A percentile compares a stretch with the other conserved stretches of the same genome.
Conservation (phyloP, 106 monocot species). For the Cymbidium sinense region DNA sequence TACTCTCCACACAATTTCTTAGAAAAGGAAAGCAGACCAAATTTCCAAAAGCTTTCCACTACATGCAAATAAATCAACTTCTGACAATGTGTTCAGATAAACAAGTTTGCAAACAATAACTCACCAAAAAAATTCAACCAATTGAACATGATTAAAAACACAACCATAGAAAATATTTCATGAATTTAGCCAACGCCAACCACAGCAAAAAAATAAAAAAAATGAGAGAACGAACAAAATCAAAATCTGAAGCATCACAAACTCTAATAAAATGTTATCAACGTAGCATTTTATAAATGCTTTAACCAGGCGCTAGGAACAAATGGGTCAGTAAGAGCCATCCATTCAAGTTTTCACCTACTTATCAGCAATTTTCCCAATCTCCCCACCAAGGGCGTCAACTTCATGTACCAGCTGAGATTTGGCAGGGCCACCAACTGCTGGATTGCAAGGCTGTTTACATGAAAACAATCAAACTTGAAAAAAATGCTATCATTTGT, state of each 20-base stretch:
- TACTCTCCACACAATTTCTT: neutral
- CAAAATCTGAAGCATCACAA: neutral
- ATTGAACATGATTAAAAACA: neutral
- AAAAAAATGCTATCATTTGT: neutral
- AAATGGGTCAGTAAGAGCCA: neutral
- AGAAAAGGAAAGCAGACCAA: neutral
- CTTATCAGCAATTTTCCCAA: constrained; percentile 11
- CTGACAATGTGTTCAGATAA: neutral
- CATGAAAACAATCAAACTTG: neutral
- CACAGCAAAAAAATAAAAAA: neutral
- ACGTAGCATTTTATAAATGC: neutral
- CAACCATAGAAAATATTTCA: neutral
- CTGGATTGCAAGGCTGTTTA: constrained; percentile 13
- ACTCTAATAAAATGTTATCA: neutral
- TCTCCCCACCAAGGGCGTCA: constrained; percentile 13
- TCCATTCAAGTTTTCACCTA: neutral
- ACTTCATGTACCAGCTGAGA: constrained; percentile 14
- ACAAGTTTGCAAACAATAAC: neutral
- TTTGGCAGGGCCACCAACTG: constrained; percentile 12
- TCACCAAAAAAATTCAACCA: neutral
- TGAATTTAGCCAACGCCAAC: neutral
- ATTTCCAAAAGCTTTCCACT: neutral
- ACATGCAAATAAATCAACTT: constrained; percentile 2
- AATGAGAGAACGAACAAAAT: neutral
- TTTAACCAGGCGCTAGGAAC: neutral